phyloP scores from a whole-genome alignment of 495 filamentous ascomycete genomes.

The Hypomontagnella submonticulosa region DNA sequence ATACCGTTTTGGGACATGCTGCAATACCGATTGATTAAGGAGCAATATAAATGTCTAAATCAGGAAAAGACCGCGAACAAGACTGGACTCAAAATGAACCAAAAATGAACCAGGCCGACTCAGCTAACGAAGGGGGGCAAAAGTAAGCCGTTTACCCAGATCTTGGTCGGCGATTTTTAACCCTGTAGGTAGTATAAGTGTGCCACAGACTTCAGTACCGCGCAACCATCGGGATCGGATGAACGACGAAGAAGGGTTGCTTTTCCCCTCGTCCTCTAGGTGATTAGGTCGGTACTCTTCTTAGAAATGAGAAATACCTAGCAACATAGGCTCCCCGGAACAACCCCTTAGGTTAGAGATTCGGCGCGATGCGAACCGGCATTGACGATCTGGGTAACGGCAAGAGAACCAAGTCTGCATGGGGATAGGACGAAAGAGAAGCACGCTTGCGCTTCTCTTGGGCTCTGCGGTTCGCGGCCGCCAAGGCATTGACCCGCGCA shows the following conservation, averaged over 20 bases:
- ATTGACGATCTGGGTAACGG: slow-evolving; percentile 34
- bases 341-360: slow-evolving; percentile 20
- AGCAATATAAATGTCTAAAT: slow-evolving; percentile 31
- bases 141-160: slow-evolving; percentile 27
- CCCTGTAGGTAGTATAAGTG: slow-evolving; percentile 29
- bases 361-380: slow-evolving; percentile 37
- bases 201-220: slow-evolving; percentile 29
- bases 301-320: slow-evolving; percentile 9
- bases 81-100: slow-evolving; percentile 24
- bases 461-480: slow-evolving; percentile 41
- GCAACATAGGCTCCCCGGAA: slow-evolving; percentile 10
- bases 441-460: slow-evolving; percentile 10
- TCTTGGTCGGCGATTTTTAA: slow-evolving; percentile 44
- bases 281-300: no score
- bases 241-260: slow-evolving; percentile 18
- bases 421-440: slow-evolving; percentile 7
- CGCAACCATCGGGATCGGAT: slow-evolving; percentile 26
- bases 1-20: slow-evolving; percentile 31
- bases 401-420: slow-evolving; percentile 5
- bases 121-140: slow-evolving; percentile 22
- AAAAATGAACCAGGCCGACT: slow-evolving; percentile 21
- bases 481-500: slow-evolving; percentile 44
- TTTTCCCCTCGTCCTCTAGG: slow-evolving; percentile 1
- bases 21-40: slow-evolving; percentile 38
- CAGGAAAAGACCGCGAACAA: slow-evolving; percentile 22